Conservation (phyloP, 352 stramenopile species). For the Phytophthora colocasiae region DNA sequence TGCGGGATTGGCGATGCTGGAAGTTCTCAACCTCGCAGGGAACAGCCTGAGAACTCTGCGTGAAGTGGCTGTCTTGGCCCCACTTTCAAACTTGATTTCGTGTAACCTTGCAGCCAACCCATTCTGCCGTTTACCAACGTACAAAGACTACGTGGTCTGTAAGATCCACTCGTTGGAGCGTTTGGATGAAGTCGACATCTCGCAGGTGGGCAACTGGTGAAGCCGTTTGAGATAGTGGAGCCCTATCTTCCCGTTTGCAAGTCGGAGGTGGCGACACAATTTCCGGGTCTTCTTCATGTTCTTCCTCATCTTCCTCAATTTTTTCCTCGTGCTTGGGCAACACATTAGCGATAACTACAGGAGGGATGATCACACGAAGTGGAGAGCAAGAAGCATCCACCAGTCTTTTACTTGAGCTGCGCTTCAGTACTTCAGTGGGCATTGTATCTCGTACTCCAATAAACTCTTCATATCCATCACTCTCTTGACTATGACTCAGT, state of each 20-base stretch:
- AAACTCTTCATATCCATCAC: constrained; percentile 6
- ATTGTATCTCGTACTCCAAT: constrained; percentile 15
- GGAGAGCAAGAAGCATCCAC: constrained; percentile 42
- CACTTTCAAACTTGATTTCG: constrained; percentile 67
- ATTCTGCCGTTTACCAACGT: constrained; percentile 75
- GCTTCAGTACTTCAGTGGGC: constrained; percentile 20
- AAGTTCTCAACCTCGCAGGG: constrained; percentile 71
- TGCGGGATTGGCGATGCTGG: constrained; percentile 50
- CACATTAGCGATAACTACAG: constrained; percentile 14
- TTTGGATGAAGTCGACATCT: constrained; percentile 36
- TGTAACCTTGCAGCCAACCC: no score
- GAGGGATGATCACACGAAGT: constrained; percentile 26
- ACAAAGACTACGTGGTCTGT: constrained; percentile 76
- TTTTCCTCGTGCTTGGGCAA: not conserved
- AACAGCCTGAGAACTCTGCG: constrained; percentile 77
- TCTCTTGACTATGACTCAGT: not conserved
- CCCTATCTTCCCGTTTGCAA: constrained; percentile 8
- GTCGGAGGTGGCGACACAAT: constrained; percentile 14
- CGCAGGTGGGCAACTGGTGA: constrained; percentile 16
- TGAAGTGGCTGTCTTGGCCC: constrained; percentile 67
- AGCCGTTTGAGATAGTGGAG: not conserved
- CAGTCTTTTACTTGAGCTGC: constrained; percentile 26
- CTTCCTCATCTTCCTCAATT: constrained; percentile 1
- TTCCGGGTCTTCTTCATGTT: constrained; percentile 13
- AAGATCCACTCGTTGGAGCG: constrained; percentile 68